A percentile compares a stretch with the other conserved stretches of the same genome.
Conservation (phyloP, 139 green algal species). For the Chlamydomonas schloesseri region DNA sequence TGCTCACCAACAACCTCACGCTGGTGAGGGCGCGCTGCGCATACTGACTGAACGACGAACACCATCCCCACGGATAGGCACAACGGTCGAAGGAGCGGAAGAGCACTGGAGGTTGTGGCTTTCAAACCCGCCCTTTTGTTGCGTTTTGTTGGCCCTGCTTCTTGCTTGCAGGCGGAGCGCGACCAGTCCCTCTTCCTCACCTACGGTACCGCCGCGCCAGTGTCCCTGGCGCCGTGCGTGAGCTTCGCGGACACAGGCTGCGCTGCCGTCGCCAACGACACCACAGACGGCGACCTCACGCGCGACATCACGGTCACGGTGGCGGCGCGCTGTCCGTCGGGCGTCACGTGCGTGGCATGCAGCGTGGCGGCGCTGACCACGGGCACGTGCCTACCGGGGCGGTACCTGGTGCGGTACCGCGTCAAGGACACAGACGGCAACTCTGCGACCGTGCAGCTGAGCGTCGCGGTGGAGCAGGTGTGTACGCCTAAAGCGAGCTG, state of each 20-base stretch:
- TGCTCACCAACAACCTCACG: neutral
- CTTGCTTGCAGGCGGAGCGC: neutral
- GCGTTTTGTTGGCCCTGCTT: neutral
- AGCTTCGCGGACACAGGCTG: neutral
- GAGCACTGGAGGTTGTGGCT: too few relatives aligned
- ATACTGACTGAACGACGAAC: too few relatives aligned
- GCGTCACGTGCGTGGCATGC: neutral
- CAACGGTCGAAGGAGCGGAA: neutral
- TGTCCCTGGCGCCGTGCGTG: constrained; percentile 14
- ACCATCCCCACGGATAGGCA: neutral
- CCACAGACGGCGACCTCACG: neutral
- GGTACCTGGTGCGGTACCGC: neutral
- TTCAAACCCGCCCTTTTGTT: neutral
- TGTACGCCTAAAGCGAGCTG: neutral
- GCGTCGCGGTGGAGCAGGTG: neutral
- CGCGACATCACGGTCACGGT: neutral
- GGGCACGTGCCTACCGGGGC: constrained; percentile 6
- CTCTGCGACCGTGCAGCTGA: neutral
- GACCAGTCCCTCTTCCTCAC: constrained; percentile 9
- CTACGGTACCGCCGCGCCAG: neutral
- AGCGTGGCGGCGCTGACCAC: neutral
- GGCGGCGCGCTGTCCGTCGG: neutral
- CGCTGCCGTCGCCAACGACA: neutral
- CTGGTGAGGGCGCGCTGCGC: neutral
- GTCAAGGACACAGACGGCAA: neutral